A percentile compares a stretch with the other conserved stretches of the same genome.
Evolutionary conservation across 441 rosid genomes (phyloP).

Genomic region (Corymbia citriodora): DNA sequence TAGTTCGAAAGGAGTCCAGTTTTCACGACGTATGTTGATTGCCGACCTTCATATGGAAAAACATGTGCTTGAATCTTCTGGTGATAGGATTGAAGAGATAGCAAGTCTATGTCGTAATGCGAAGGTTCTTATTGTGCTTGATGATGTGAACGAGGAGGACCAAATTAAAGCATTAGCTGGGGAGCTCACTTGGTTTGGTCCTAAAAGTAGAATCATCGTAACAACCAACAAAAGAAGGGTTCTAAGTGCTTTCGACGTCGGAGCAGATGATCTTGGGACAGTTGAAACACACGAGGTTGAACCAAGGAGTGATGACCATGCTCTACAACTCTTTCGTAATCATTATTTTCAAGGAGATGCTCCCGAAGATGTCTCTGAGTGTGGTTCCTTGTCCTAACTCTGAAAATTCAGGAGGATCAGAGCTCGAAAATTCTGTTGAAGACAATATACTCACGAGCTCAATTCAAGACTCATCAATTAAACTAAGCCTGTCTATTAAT

Average conservation of each 20-base stretch:
- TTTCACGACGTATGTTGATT: background rate
- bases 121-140: too few relatives aligned
- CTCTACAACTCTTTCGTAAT: background rate
- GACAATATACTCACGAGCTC: background rate
- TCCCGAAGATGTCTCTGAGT: background rate
- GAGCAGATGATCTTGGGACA: rapidly evolving
- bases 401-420: too few relatives aligned
- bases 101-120: background rate
- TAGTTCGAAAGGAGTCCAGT: background rate
- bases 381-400: background rate
- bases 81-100: background rate
- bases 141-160: background rate
- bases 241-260: rapidly evolving
- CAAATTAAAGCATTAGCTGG: background rate
- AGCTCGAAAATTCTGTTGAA: background rate
- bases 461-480: background rate
- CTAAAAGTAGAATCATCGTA: background rate
- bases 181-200: background rate
- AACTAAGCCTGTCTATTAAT: background rate
- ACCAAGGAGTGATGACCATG: background rate
- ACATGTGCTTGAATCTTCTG: background rate
- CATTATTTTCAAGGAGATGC: background rate
- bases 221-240: rapidly evolving
- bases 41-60: background rate
- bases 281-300: rapidly evolving